Base-by-base conservation (phyloP, 176 grass and related monocot species). In the Oropetium thomaeum region DNA sequence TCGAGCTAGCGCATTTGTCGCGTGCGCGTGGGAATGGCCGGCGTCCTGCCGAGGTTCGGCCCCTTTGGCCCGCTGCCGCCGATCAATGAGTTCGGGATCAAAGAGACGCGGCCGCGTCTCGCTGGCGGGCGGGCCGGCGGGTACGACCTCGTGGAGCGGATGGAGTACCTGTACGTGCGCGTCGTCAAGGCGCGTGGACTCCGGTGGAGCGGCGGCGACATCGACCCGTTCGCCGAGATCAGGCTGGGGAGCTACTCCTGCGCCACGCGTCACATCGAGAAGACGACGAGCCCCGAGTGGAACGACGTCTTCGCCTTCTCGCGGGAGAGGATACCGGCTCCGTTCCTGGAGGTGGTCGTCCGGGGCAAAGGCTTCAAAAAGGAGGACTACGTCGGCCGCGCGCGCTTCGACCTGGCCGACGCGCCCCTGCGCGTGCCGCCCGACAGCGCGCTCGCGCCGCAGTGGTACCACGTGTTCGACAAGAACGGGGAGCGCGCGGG, bases 81-180 rank as follows among this genome's bases (percentile, higher is more conserved):
- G 31, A 14, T 33, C 47, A 57, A 70, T 38, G 87, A 89, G 52
- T 89, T 82, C 74, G 72, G 62, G 10, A 61, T 90, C 69, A 90
- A 80, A 79, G 90, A 92, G 74, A 88, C 86, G 12, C 60, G 74
- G 27, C 85, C 85, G 23, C 55, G 51, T 0, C 85, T 88, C 57
- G 73, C 81, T 47, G 81, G 60, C 66, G 43, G 65, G 4, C 83
- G 75, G 3, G 64, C 73, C 25, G 77, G 66, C 2, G 81, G 72
- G 10, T 91, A 91, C 74, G 92, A 96, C 77, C 92, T 96, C 73
- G 92, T 96, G 1, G 86, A 96, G 83, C 73, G 76, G 68, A 89
- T 92, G 92, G 83, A 96, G 82, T 91, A 91, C 83, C 86, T 96
- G 14, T 96, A 86, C 83, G 86, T 96, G 43, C 92, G 89, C 60